Evolutionary conservation across 768 basidiomycete genomes (phyloP).

Genomic region (Filobasidium floriforme): DNA sequence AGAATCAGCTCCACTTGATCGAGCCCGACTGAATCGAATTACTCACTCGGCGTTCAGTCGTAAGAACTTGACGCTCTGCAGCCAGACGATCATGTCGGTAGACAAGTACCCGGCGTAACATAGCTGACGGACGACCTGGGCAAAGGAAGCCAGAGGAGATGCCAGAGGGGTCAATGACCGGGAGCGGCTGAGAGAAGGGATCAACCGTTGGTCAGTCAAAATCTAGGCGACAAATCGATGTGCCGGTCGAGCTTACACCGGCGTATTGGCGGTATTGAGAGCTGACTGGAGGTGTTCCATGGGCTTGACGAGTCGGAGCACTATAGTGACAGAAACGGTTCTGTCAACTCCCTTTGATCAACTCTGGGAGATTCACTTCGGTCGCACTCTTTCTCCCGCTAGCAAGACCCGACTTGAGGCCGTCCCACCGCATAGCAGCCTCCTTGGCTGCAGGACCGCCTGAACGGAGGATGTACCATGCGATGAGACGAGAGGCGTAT

Average conservation of each 20-base stretch:
- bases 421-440: constrained; percentile 68
- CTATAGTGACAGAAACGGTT: constrained; percentile 47
- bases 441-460: constrained; percentile 54
- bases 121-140: constrained; percentile 73
- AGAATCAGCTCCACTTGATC: constrained; percentile 14
- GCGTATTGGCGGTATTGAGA: constrained; percentile 55
- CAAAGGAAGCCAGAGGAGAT: constrained; percentile 62
- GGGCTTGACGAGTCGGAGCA: constrained; percentile 87
- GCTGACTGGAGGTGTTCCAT: constrained; percentile 88
- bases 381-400: constrained; percentile 80
- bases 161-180: constrained; percentile 47
- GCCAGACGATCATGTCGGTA: constrained; percentile 80
- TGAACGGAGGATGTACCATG: constrained; percentile 66
- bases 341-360: no score
- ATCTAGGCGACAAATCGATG: neutral
- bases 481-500: constrained; percentile 79
- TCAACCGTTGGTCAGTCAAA: constrained; percentile 7
- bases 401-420: constrained; percentile 76
- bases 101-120: constrained; percentile 80
- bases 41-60: constrained; percentile 36
- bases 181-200: constrained; percentile 26
- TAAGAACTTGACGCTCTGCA: constrained; percentile 48
- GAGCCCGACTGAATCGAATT: no score
- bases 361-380: no score
- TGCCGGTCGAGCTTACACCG: constrained; percentile 30